These are phyloP conservation scores for Populus alba DNA, from an alignment of 345 rosid species.

Conservation along the genomic window DNA sequence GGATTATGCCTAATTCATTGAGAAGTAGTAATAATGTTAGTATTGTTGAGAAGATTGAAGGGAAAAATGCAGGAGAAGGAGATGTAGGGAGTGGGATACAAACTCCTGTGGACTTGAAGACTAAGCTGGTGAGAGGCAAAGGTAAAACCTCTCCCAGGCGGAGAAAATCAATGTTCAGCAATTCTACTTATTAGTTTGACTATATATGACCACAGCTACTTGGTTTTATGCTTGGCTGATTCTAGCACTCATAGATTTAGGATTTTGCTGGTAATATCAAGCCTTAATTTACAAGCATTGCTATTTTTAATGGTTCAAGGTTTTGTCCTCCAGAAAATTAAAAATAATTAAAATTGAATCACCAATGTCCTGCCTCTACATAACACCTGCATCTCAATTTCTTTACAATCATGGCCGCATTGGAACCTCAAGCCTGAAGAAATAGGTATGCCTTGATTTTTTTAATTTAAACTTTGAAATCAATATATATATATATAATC, in stretches of 20 bases:
- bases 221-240: background rate
- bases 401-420: too few species aligned
- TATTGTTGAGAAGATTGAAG: slow-evolving; percentile 41
- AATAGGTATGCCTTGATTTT: too few species aligned
- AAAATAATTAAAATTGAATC: too few species aligned
- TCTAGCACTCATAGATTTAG: background rate
- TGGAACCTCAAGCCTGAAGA: too few species aligned
- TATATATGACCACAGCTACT: background rate
- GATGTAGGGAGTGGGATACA: slow-evolving; percentile 35
- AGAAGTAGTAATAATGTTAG: slow-evolving; percentile 25
- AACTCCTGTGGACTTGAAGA: slow-evolving; percentile 62
- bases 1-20: slow-evolving; percentile 41
- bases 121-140: slow-evolving; percentile 50
- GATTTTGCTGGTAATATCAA: background rate
- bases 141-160: slow-evolving; percentile 48
- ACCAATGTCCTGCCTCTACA: too few species aligned
- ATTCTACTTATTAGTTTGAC: background rate
- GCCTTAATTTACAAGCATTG: too few species aligned
- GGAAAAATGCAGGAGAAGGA: slow-evolving; percentile 29
- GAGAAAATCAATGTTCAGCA: slow-evolving; percentile 44
- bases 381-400: too few species aligned
- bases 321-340: too few species aligned
- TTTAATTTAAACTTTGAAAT: too few species aligned
- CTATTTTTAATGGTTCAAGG: too few species aligned
- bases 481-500: too few species aligned